phyloP scores from a whole-genome alignment of 345 rosid genomes.

The Moricandia arvensis region DNA sequence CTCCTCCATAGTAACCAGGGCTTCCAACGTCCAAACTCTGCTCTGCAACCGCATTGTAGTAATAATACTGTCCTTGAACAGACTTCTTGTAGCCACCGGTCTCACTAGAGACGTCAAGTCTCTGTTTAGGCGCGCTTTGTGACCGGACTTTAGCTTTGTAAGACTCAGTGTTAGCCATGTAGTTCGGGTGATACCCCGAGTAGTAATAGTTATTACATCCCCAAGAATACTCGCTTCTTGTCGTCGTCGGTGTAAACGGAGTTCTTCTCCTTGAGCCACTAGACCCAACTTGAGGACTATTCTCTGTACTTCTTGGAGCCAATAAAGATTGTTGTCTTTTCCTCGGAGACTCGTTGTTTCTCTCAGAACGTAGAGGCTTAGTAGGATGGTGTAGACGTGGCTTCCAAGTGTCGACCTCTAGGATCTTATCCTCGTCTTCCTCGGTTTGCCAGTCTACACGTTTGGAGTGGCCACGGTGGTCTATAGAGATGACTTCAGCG shows the following conservation, averaged over 20 bases:
- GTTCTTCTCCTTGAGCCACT: conserved; percentile 65
- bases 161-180: conserved; percentile 88
- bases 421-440: conserved; percentile 71
- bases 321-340: conserved; percentile 40
- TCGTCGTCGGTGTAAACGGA: conserved; percentile 66
- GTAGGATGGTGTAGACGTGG: conserved; percentile 61
- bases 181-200: conserved; percentile 65
- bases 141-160: conserved; percentile 80
- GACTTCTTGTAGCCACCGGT: conserved; percentile 40
- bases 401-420: conserved; percentile 97
- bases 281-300: conserved; percentile 66
- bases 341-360: conserved; percentile 36
- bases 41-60: conserved; percentile 19
- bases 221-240: conserved; percentile 70
- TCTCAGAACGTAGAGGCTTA: conserved; percentile 46
- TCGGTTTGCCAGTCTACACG: conserved; percentile 78
- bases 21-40: conserved; percentile 25
- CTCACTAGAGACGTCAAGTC: conserved; percentile 56
- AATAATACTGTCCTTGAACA: conserved; percentile 30
- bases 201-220: conserved; percentile 56
- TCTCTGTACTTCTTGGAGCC: conserved; percentile 51
- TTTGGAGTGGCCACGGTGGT: conserved; percentile 29
- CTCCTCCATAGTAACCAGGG: conserved; percentile 23
- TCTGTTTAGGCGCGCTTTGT: conserved; percentile 89
- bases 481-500: conserved; percentile 25